Base-by-base conservation (phyloP, 2,329 filamentous ascomycete genomes). In the Botryotinia globosa region DNA sequence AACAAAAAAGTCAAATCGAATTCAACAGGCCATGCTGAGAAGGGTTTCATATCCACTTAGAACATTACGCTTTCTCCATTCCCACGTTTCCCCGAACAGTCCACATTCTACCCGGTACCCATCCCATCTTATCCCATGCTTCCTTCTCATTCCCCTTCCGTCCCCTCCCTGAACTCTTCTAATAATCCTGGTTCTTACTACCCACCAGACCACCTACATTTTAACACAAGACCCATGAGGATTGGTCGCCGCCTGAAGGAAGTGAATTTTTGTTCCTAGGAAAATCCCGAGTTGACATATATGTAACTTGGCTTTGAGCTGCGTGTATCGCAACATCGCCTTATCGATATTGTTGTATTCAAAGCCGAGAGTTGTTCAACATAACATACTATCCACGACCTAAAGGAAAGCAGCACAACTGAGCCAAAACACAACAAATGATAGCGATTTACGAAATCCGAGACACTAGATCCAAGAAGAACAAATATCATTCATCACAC, bases 281-380 rank as follows among this genome's bases (percentile, higher is more conserved):
- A 59, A 68, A 59, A 45, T 45, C n/a, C 44, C 20, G 34, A 54
- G 25, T 65, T 66, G 42, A 54, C 18, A 61, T 48, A 67, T 65
- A 71, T 51, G 44, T 71, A 51, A 34, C 45, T 65, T 56, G 61
- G 22, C 61, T 42, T 42, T 12, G 65, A 56, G 25, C 34, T 42
- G 45, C 39, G 65, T 45, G n/a, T 62, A n/a, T 69, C 25, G 67
- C 56, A 72, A 72, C 37, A 68, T 56, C 42, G 62, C 70, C 70
- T 67, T 72, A 72, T 72, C 63, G 70, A 68, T 72, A 72, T 72
- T 72, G 48, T 72, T 39, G 44, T 56, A 45, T 44, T 34, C 66
- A 48, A 67, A 39, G 29, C 69, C 48, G 62, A 72, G 62, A 3
- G 51, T 29, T 56, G n/a, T 66, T 18, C 29, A 56, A 56, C 48